These are phyloP conservation scores for Nemania abortiva DNA, from an alignment of 2,329 filamentous ascomycete species.

Conservation along the genomic window DNA sequence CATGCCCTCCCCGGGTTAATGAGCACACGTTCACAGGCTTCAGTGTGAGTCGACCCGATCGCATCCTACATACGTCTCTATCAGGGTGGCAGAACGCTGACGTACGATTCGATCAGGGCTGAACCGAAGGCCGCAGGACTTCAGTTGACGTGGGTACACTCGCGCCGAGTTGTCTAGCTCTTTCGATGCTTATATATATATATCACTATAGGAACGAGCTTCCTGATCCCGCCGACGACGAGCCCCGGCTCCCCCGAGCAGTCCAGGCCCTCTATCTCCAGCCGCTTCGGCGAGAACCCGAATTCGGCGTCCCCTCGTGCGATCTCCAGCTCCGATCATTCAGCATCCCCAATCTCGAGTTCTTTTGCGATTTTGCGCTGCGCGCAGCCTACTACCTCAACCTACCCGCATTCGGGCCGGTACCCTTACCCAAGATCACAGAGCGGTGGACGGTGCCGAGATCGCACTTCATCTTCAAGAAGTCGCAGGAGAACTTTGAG, in stretches of 20 bases:
- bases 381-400: constrained; percentile 94
- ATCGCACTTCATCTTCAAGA: constrained; percentile 94
- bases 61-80: not conserved
- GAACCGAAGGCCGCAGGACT: constrained; percentile 29
- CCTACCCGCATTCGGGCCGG: constrained; percentile 85
- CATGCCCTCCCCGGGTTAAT: constrained; percentile 43
- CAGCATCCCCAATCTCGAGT: constrained; percentile 88
- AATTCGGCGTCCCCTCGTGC: constrained; percentile 85
- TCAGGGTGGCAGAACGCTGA: constrained; percentile 26
- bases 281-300: constrained; percentile 79
- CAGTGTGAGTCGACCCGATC: constrained; percentile 42
- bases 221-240: constrained; percentile 42
- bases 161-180: not conserved
- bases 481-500: constrained; percentile 98
- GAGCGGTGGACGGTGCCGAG: constrained; percentile 95
- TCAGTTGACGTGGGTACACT: constrained; percentile 43
- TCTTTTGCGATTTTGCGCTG: constrained; percentile 94
- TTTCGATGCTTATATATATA: constrained; percentile 39
- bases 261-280: constrained; percentile 89
- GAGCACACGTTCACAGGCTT: constrained; percentile 45
- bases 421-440: constrained; percentile 85
- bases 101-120: constrained; percentile 26
- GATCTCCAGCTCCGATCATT: constrained; percentile 95
- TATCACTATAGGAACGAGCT: constrained; percentile 45
- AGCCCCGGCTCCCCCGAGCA: constrained; percentile 75